A percentile compares a stretch with the other conserved stretches of the same genome.
These are phyloP conservation scores for Phytopythium helicoides DNA, from an alignment of 352 stramenopile species.

Conservation along the genomic window DNA sequence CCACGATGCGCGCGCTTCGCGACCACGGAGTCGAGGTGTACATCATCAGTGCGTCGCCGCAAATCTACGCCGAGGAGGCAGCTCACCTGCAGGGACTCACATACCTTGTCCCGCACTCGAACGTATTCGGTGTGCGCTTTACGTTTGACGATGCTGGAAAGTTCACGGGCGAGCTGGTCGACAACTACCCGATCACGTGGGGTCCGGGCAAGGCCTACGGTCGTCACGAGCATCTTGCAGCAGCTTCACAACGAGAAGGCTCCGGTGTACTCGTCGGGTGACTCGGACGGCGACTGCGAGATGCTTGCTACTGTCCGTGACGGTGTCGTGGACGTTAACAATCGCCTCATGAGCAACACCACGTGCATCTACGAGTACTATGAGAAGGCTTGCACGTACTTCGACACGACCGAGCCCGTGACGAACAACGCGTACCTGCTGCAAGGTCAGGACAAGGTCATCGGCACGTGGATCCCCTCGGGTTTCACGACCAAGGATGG, in stretches of 20 bases:
- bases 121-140: conserved; percentile 62
- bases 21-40: conserved; percentile 42
- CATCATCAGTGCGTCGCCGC: conserved; percentile 59
- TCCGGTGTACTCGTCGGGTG: conserved; percentile 51
- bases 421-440: conserved; percentile 56
- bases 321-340: conserved; percentile 62
- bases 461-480: conserved; percentile 64
- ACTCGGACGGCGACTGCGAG: conserved; percentile 59
- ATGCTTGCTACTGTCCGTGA: conserved; percentile 59
- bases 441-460: conserved; percentile 56
- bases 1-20: conserved; percentile 46
- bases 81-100: conserved; percentile 38
- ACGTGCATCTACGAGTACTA: conserved; percentile 68
- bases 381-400: conserved; percentile 54
- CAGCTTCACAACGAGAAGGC: conserved; percentile 40
- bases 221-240: conserved; percentile 46
- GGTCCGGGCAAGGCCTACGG: conserved; percentile 46
- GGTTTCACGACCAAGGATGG: conserved; percentile 62
- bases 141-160: conserved; percentile 26
- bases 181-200: conserved; percentile 68
- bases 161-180: conserved; percentile 39
- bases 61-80: conserved; percentile 50
- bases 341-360: conserved; percentile 43
- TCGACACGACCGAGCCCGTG: conserved; percentile 26
- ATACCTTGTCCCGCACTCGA: conserved; percentile 45